These are phyloP conservation scores for Trichoderma erinaceum DNA, from an alignment of 495 filamentous ascomycete species.

Conservation along the genomic window DNA sequence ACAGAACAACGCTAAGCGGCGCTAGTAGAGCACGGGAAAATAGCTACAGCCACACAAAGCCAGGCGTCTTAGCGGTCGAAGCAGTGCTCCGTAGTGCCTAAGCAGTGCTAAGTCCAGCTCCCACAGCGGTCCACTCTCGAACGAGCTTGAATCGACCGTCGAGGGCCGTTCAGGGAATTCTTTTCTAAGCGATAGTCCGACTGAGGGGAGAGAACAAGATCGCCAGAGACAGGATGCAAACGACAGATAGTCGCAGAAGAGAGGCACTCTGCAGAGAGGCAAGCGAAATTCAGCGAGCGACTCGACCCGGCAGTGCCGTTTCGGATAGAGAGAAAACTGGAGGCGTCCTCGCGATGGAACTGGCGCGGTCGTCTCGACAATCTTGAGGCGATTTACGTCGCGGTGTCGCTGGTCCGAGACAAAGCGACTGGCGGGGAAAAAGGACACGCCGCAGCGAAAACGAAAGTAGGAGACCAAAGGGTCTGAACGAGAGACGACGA, in stretches of 20 bases:
- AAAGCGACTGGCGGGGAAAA: neutral
- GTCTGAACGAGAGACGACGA: conserved; percentile 12
- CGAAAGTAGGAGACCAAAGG: neutral
- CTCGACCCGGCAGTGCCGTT: neutral
- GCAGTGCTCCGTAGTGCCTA: neutral
- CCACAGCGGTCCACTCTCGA: neutral
- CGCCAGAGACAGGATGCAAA: neutral
- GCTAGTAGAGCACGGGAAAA: neutral
- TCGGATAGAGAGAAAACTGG: conserved; percentile 11
- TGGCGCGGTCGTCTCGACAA: neutral
- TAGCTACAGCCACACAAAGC: conserved; percentile 1
- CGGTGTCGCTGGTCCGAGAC: neutral
- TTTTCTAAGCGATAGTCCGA: neutral
- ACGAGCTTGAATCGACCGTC: neutral
- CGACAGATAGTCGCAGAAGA: neutral
- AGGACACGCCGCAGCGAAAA: neutral
- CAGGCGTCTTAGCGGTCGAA: neutral
- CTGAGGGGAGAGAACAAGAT: neutral
- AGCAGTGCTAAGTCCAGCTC: neutral
- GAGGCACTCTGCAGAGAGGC: neutral
- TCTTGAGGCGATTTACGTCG: neutral
- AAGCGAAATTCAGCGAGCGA: conserved; percentile 11
- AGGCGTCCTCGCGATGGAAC: neutral
- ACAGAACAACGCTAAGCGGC: conserved; percentile 2
- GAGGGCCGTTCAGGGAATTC: neutral